Evolutionary conservation across 2,329 filamentous ascomycete genomes (phyloP), one percentile per base, ranked within the genome.

Genomic region (Fusarium liriodendri): DNA sequence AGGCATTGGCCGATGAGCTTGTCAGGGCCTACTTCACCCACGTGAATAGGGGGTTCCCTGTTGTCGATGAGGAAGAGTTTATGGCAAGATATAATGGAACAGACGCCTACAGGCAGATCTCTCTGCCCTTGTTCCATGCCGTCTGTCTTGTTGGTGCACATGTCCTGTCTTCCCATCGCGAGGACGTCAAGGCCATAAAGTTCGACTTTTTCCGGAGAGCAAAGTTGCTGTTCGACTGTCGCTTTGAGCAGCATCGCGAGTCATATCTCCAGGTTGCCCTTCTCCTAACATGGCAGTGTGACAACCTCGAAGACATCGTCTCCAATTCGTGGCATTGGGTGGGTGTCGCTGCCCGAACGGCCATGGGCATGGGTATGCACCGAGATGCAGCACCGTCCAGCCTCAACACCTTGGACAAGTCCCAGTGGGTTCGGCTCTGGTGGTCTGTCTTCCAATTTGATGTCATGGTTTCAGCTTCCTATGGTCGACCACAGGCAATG

Each of bases 201-300:
- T 79, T 84, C 2, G 80, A 83, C 6, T 87, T 89, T 74, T 89
- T 88, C 70, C 84, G 85, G 20, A 84, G 88, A 20, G 86, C 87
- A 16, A 89, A 89, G 75, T 83, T 84, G 67, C 79, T 90, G 2
- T 87, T 89, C 47, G 88, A 90, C 74, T 83, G 82, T 32, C 84
- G 88, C 7, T 85, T 87, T 38, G 88, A 90, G 71, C 84, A 86
- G 29, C 87, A 89, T 72, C 84, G 88, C 16, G 85, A 87, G 69
- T 83, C 85, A 35, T 82, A 89, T 59, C 83, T 90, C n/a, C 88
- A 90, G 76, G 85, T 85, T 5, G 87, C 87, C 2, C 79, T 90
- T 25, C 82, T 90, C 2, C 74, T 90, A 62, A 89, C 87, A 3
- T 90, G 88, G 88, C 86, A 89, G 71, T 86, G 87, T 2, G 87